A percentile compares a stretch with the other conserved stretches of the same genome.
Evolutionary conservation across 73 alveolate genomes (phyloP).

Genomic region (Tetrahymena malaccensis): DNA sequence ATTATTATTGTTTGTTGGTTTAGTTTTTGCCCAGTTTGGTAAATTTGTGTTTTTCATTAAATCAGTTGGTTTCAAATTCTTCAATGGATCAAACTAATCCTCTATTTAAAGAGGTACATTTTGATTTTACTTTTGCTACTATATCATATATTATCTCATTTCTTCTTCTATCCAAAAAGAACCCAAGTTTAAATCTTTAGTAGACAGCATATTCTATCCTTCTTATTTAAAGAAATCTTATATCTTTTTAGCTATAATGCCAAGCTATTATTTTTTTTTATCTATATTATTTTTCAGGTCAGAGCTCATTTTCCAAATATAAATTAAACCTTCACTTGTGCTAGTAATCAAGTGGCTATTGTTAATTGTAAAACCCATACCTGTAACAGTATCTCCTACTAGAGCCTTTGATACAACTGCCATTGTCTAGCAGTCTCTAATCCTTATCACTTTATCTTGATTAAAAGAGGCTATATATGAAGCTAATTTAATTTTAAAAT

Average conservation of each 20-base stretch:
- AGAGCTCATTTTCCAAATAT: constrained; percentile 56
- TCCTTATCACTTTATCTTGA: constrained; percentile 33
- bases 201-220: neutral
- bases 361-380: constrained; percentile 59
- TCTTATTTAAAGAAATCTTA: constrained; percentile 8
- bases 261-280: neutral
- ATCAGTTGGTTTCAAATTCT: neutral
- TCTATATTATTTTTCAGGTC: constrained; percentile 5
- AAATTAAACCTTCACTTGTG: constrained; percentile 61
- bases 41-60: neutral
- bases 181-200: constrained; percentile 33
- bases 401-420: constrained; percentile 31
- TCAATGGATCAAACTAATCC: neutral
- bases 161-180: constrained; percentile 44
- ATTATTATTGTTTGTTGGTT: neutral
- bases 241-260: constrained; percentile 17
- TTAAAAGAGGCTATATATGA: constrained; percentile 3
- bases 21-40: neutral
- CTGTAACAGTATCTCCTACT: constrained; percentile 52
- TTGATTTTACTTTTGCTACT: neutral
- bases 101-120: neutral
- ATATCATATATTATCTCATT: constrained; percentile 6
- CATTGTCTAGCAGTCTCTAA: constrained; percentile 43
- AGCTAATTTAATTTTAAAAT: neutral
- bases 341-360: constrained; percentile 54